A percentile compares a stretch with the other conserved stretches of the same genome.
Conservation (phyloP, 1,139 yeast genomes). For the Hyphopichia pseudoburtonii region DNA sequence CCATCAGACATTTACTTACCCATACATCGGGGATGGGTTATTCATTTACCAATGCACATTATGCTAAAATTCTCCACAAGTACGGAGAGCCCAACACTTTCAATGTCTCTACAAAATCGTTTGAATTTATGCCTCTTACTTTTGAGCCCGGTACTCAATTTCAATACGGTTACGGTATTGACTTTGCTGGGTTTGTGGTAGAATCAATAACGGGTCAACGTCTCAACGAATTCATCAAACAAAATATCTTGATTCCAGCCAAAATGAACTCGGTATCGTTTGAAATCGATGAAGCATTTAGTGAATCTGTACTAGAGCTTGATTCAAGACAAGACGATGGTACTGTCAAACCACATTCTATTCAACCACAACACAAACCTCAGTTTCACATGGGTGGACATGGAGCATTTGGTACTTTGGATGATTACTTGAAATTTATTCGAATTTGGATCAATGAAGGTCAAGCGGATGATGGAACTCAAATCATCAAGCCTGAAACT, state of each 20-base stretch:
- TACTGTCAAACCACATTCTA: slow-evolving; percentile 3
- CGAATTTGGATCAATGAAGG: slow-evolving; percentile 35
- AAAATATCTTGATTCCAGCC: slow-evolving; percentile 15
- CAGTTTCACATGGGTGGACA: slow-evolving; percentile 35
- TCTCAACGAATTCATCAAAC: slow-evolving; percentile 14
- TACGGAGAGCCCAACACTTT: slow-evolving; percentile 8
- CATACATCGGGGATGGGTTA: slow-evolving; percentile 20
- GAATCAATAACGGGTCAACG: slow-evolving; percentile 16
- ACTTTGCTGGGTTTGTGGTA: slow-evolving; percentile 18
- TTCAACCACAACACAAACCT: slow-evolving; percentile 17
- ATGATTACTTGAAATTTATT: slow-evolving; percentile 30
- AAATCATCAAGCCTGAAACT: slow-evolving; percentile 23
- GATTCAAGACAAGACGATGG: slow-evolving; percentile 1
- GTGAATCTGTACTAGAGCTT: background rate
- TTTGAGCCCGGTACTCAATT: slow-evolving; percentile 20
- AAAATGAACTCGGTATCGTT: slow-evolving; percentile 14
- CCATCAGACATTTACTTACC: slow-evolving; percentile 15
- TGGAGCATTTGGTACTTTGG: slow-evolving; percentile 31
- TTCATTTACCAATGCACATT: slow-evolving; percentile 13
- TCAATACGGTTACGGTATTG: slow-evolving; percentile 17
- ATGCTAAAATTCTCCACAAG: slow-evolving; percentile 7
- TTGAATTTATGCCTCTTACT: slow-evolving; percentile 12
- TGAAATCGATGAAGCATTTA: slow-evolving; percentile 5
- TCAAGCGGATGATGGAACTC: slow-evolving; percentile 24
- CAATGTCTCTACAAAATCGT: slow-evolving; percentile 4